Evolutionary conservation across 2,329 filamentous ascomycete species (phyloP).

Genomic region (Helotiales sp.): DNA sequence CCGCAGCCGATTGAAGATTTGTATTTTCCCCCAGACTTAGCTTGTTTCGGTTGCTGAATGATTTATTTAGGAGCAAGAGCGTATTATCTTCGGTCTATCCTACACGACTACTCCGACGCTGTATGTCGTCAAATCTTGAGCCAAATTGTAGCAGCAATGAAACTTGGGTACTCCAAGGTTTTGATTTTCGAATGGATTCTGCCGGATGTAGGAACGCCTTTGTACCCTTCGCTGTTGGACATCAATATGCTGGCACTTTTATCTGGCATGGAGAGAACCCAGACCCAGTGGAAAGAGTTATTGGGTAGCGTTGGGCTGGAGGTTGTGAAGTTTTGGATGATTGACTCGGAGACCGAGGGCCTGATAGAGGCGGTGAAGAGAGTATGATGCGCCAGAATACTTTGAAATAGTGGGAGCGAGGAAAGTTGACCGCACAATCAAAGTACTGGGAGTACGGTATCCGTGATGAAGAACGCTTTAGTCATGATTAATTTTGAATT

Average conservation of each 20-base stretch:
- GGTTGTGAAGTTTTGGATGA: neutral
- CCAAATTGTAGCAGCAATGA: slow-evolving; percentile 32
- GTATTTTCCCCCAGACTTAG: neutral
- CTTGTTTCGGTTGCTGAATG: neutral
- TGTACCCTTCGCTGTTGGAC: slow-evolving; percentile 42
- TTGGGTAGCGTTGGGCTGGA: neutral
- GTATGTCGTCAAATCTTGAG: neutral
- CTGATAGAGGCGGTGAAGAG: neutral
- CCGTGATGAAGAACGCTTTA: too few species aligned
- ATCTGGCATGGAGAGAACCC: slow-evolving; percentile 45
- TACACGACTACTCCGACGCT: neutral
- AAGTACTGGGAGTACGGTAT: too few species aligned
- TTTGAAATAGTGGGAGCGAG: too few species aligned
- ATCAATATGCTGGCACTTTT: slow-evolving; percentile 46
- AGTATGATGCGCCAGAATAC: neutral
- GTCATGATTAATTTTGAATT: too few species aligned
- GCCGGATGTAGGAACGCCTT: slow-evolving; percentile 17
- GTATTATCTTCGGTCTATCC: neutral
- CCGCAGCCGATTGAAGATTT: neutral
- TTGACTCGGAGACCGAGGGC: neutral
- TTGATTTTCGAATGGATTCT: slow-evolving; percentile 31
- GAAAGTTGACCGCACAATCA: too few species aligned
- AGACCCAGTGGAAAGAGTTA: slow-evolving; percentile 43
- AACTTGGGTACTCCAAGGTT: slow-evolving; percentile 35
- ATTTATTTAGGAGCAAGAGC: neutral